Base-by-base conservation (phyloP, 2,329 filamentous ascomycete species). In the Boeremia exigua region DNA sequence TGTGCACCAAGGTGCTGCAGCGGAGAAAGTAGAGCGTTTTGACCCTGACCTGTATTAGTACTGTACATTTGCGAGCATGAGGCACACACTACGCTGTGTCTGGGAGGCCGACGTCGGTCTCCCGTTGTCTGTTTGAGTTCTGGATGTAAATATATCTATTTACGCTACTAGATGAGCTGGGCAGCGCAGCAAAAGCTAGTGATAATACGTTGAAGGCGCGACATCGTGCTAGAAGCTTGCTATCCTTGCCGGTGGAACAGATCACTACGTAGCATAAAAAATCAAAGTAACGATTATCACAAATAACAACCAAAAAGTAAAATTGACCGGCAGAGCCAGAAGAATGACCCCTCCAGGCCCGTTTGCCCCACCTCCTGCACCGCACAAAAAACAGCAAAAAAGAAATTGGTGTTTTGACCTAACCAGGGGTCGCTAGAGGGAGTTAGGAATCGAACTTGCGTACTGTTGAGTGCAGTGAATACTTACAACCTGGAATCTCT, bases 1-100 rank as follows among this genome's bases (percentile, higher is more conserved):
- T 98, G 91, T 96, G 92, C 65, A 85, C 88, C 67, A 97, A 96
- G 81, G 92, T 93, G 14, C 86, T 96, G 80, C 88, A 92, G 78
- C 85, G 94, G 70, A 84, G 92, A 75, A 97, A 96, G 78, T 98
- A 54, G 34, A 28, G 12, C 34, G 3, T 37, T 36, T 36, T 37
- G 34, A 37, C 34, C 19, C 4, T 37, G 17, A 17, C 10, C 34
- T 52, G 49, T 52, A 52, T 46, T 11, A 52, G 36, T 47, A 53
- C 49, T 53, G 49, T 53, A 53, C 29, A 47, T 53, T 48, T 53
- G 49, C 49, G 49, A 47, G 49, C 49, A 53, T 47, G 36, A 34
- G 49, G 37, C 43, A 29, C 42, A 19, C 17, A 17, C 6, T 15
- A 2, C 14, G 29, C 15, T 29, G 47, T 19, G 23, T 29, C n/a